Base-by-base conservation (phyloP, 2,329 filamentous ascomycete genomes). In the Cyphellophora attinorum region DNA sequence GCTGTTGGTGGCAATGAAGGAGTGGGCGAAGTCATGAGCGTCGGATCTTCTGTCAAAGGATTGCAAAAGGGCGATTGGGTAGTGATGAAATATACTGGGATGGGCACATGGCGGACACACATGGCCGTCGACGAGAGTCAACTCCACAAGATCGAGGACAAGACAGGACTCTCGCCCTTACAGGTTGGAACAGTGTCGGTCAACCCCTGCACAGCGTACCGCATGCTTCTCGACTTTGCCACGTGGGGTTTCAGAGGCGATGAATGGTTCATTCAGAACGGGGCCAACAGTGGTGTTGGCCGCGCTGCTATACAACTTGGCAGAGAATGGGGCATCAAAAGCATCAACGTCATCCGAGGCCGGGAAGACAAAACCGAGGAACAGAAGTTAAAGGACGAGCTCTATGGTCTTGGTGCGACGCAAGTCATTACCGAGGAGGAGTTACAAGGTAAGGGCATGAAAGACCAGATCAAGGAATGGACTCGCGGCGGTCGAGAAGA, bases 241-340 rank as follows among this genome's bases (percentile, higher is more conserved):
- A 65, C 60, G 15, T 65, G 68, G 47, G 54, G 65, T 3, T 59
- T 79, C 52, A 54, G 70, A 36, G 73, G 76, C n/a, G 83, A 88
- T 35, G 81, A 93, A 37, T 98, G 89, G 88, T 85, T 95, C 54
- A 78, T 98, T 30, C 91, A 98, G 61, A 98, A 98, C 56, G 91
- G 89, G 5, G 91, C 89, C 25, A 98, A 98, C 60, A 85, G 79
- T 27, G 91, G 86, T 8, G 91, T 98, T 11, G 91, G 91, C 2
- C 70, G 91, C 25, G 83, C 88, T 3, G 89, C 85, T 8, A 91
- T 96, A 45, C 91, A 98, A 62, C 67, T 98, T 2, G 89, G 75
- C 2, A 70, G 65, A 49, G 70, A 85, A 34, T 96, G 88, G 89
- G 89, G 89, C 0, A 72, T 91, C 51, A 80, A 85, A 52, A 93